Conservation (phyloP, 2,329 filamentous ascomycete species). For the Zymoseptoria crescenta region DNA sequence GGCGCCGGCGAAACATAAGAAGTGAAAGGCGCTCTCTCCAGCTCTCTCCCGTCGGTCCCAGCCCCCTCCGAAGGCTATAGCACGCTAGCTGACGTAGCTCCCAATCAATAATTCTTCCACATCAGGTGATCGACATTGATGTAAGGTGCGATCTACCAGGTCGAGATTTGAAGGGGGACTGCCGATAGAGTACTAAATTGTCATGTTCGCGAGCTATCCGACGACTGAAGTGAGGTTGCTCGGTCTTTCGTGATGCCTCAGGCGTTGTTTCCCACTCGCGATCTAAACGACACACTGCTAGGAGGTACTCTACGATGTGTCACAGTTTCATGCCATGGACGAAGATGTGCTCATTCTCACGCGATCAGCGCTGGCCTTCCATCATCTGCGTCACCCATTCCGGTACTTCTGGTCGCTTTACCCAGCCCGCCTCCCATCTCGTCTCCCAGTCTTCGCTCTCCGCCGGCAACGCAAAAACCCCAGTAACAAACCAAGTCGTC, state of each 20-base stretch:
- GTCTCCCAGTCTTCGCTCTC: constrained; percentile 45
- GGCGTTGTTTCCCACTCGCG: no score
- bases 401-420: constrained; percentile 22
- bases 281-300: no score
- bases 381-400: constrained; percentile 15
- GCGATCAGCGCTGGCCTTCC: not conserved
- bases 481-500: constrained; percentile 60
- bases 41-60: not conserved
- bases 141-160: not conserved
- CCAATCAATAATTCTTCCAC: not conserved
- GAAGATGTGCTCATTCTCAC: no score
- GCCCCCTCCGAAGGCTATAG: not conserved
- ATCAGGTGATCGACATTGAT: not conserved
- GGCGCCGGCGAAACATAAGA: not conserved
- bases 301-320: no score
- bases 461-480: constrained; percentile 61
- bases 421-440: constrained; percentile 47
- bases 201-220: no score
- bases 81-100: not conserved
- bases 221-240: no score
- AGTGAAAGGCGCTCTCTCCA: not conserved
- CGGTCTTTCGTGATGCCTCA: no score
- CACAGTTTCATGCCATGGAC: no score
- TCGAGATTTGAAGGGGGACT: not conserved
- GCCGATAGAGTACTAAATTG: no score